Evolutionary conservation across 2,329 filamentous ascomycete genomes (phyloP), one percentile per base, ranked within the genome.

Genomic region (Zymoseptoria ardabiliae): DNA sequence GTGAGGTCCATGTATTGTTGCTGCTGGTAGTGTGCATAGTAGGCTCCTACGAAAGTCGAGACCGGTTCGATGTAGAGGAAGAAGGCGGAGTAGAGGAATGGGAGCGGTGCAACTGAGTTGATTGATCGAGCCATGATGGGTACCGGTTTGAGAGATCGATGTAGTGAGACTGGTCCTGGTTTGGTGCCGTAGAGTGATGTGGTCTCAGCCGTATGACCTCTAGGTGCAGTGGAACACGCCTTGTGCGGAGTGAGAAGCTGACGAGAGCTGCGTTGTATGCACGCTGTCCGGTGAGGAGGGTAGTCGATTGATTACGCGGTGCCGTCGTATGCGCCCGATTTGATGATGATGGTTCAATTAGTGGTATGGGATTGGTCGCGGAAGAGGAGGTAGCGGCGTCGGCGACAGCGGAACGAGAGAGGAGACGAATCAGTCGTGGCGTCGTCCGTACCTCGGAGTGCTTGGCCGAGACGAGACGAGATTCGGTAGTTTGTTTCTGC

Each of bases 1-100:
- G 87, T 90, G 55, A 90, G 77, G 5, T 75, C 62, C 30, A 92
- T 82, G 74, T 91, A 92, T 21, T 72, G 73, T 22, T 71, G 63
- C 56, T 81, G 82, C 57, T 74, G 71, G 68, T 79, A 78, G 66
- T 77, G 75, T 55, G 82, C 81, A 68, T 77, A 80, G 69, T 79
- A 77, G 60, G 82, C 81, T 25, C 83, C 82, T 2, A 77, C 69
- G 7, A 83, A 69, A 53, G 82, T 80, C 56, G 79, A 79, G 60
- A 82, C 58, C 20, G 83, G 83, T 73, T 93, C 89, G 68, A 92
- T 77, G 70, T 86, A 79, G 63, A 91, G 83, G 76, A 92, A 92
- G 78, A 92, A 90, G 70, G 86, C 66, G 59, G 82, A 81, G 76
- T 92, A 92, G 62, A 78, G 65, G 41, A 81, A 66, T 21, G 87